Evolutionary conservation across 768 basidiomycete genomes (phyloP).

Genomic region (Calocybe indica): DNA sequence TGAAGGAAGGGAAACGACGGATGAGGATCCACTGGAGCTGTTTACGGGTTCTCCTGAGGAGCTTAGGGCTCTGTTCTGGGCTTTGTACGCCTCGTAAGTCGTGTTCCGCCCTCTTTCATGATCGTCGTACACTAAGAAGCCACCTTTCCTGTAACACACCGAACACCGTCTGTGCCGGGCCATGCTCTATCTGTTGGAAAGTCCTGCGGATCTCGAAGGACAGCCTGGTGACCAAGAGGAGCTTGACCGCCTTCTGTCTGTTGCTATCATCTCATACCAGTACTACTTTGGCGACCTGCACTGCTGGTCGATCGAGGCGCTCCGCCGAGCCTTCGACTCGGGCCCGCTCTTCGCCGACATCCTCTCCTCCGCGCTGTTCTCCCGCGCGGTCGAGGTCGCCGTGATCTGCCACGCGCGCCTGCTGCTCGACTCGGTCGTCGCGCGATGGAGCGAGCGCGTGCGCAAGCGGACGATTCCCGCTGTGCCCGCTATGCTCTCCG

Average conservation of each 20-base stretch:
- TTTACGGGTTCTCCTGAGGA: conserved; percentile 37
- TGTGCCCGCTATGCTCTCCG: conserved; percentile 31
- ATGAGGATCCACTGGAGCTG: conserved; percentile 36
- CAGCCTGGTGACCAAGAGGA: conserved; percentile 33
- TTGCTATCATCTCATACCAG: conserved; percentile 43
- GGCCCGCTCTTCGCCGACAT: conserved; percentile 21
- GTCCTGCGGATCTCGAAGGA: conserved; percentile 38
- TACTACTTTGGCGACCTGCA: conserved; percentile 42
- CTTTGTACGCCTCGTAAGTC: conserved; percentile 45
- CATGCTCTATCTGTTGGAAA: conserved; percentile 10
- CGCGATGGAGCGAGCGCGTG: conserved; percentile 26
- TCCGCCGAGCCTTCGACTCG: conserved; percentile 20
- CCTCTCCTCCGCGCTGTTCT: conserved; percentile 28
- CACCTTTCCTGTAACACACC: neutral
- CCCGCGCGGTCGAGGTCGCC: conserved; percentile 22
- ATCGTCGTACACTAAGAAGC: neutral
- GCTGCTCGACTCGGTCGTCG: conserved; percentile 17
- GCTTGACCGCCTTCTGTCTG: conserved; percentile 33
- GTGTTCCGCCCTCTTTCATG: neutral
- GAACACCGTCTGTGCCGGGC: neutral
- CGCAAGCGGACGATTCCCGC: conserved; percentile 23
- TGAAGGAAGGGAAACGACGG: conserved; percentile 10
- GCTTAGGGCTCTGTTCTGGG: conserved; percentile 48
- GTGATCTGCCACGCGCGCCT: conserved; percentile 13
- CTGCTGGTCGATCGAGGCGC: conserved; percentile 35